Conservation (phyloP, 1,284 basidiomycete species). For the Apiotrichum veenhuisii region DNA sequence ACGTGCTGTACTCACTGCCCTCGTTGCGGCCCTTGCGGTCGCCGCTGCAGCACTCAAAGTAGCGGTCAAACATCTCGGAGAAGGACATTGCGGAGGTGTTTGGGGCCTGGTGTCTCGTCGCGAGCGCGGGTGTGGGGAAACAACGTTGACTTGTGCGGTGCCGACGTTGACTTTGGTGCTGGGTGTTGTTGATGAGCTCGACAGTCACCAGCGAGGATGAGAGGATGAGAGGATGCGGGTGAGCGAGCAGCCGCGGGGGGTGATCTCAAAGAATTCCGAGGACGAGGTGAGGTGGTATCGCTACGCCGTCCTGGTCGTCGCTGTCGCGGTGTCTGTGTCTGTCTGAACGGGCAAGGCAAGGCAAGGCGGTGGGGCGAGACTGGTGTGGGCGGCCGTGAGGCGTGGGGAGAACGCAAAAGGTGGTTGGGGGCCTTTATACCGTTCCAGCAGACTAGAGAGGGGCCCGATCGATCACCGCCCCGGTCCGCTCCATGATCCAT, state of each 20-base stretch:
- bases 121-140: neutral
- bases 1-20: slow-evolving; percentile 6
- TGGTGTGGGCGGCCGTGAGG: neutral
- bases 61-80: neutral
- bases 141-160: too few species aligned
- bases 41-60: slow-evolving; percentile 3
- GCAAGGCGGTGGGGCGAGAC: neutral
- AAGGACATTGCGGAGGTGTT: neutral
- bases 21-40: slow-evolving; percentile 8
- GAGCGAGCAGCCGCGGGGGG: neutral
- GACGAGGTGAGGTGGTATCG: too few species aligned
- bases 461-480: neutral
- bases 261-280: neutral
- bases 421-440: neutral
- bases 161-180: too few species aligned
- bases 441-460: neutral
- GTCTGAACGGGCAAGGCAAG: neutral
- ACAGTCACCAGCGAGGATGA: too few species aligned
- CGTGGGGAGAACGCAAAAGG: neutral
- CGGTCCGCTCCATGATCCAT: too few species aligned
- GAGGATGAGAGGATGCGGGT: neutral
- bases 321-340: neutral
- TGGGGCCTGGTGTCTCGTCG: neutral
- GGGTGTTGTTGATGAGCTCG: too few species aligned
- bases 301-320: neutral